Conservation (phyloP, 2,329 filamentous ascomycete species). For the Sporothrix pseudoabietina region DNA sequence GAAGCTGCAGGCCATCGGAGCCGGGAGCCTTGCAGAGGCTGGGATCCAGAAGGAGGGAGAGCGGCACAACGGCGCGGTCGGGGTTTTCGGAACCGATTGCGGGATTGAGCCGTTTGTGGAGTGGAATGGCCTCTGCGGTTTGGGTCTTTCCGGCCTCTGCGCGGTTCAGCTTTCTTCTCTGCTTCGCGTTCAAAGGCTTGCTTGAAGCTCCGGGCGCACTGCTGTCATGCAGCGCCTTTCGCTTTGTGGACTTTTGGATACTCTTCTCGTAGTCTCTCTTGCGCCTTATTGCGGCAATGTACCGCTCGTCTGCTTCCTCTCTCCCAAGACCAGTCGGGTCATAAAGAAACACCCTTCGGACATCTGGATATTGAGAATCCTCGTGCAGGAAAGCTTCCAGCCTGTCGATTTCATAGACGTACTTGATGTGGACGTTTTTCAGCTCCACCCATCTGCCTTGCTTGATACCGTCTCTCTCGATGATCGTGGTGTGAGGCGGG, state of each 20-base stretch:
- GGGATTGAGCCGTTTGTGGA: not conserved
- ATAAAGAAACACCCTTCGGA: not conserved
- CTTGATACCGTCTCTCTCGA: constrained; percentile 57
- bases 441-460: constrained; percentile 66
- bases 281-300: constrained; percentile 62
- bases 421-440: constrained; percentile 72
- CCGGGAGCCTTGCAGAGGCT: constrained; percentile 46
- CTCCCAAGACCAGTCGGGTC: not conserved
- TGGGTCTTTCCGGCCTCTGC: constrained; percentile 21
- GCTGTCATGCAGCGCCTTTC: constrained; percentile 44
- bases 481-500: constrained; percentile 64
- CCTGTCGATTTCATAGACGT: constrained; percentile 47
- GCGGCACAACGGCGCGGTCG: constrained; percentile 41
- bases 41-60: constrained; percentile 48
- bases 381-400: constrained; percentile 73
- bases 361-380: constrained; percentile 51
- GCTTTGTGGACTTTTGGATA: constrained; percentile 38
- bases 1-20: constrained; percentile 52
- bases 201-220: not conserved
- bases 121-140: not conserved
- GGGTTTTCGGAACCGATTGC: constrained; percentile 51
- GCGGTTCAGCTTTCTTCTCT: constrained; percentile 14
- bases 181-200: constrained; percentile 13
- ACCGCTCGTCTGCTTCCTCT: constrained; percentile 44
- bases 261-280: constrained; percentile 64